Base-by-base conservation (phyloP, 75 land plant genomes). In the Selaginella moellendorffii region DNA sequence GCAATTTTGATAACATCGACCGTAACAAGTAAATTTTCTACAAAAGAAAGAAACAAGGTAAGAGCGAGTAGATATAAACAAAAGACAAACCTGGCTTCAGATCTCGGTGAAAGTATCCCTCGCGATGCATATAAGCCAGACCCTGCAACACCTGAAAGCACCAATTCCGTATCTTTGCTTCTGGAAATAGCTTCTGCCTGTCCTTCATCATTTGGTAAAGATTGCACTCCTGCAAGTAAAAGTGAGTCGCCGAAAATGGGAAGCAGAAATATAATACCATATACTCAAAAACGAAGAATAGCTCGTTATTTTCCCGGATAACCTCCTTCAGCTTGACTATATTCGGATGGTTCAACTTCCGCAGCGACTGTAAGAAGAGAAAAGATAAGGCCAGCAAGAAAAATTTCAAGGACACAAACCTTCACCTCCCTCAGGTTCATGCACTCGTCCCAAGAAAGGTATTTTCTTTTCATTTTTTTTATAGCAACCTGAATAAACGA, bases 101-200 rank as follows among this genome's bases (percentile, higher is more conserved):
- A 56, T 56, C 59, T 56, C 59, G 8, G n/a, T 56, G 59, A 19
- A 56, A 56, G n/a, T 56, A 56, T 8, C 59, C 59, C 21, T 25
- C 17, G 17, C 59, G 59, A 56, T 56, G 59, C 59, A 56, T 56
- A n/a, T 56, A 56, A 2, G 59, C 59, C 59, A 56, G 59, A 19
- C 59, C 59, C 24, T 56, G 59, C 2, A 56, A 56, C 19, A 56
- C 59, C 24, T 56, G 59, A 19, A 9, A 56, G 19, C 59, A 56
- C 59, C 59, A 56, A 19, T 56, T 56, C n/a, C 59, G 21, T 21
- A 56, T 56, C 21, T 56, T 56, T 25, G 24, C 59, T 21, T 21
- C 59, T 9, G 59, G 59, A 56, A 56, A 24, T 2, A 56, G 59
- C 24, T 25, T 56, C 25, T 25, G 21, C n/a, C 59, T 56, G n/a